Base-by-base conservation (phyloP, 1,284 basidiomycete species). In the Xerocomus tenax region DNA sequence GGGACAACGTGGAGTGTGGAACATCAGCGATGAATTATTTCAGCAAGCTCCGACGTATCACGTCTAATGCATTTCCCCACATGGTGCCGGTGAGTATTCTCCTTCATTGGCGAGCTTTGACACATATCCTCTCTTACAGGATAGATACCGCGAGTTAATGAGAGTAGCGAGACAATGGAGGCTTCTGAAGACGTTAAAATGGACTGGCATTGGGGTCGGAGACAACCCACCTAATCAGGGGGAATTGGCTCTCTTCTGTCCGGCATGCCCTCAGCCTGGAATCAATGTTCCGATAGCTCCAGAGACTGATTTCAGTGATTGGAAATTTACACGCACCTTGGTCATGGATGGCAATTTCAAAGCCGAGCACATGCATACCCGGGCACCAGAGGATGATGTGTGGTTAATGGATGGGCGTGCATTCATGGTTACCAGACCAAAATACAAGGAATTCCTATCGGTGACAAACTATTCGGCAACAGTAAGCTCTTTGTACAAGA, bases 71-170 rank as follows among this genome's bases (percentile, higher is more conserved):
- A 18, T 38, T 38, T 19, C 35, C 35, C 1, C 16, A 38, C n/a
- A 6, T 38, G 18, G 18, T 38, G 3, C 35, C 35, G 5, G 35
- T 38, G 9, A 19, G 35, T 36, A n/a, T n/a, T n/a, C n/a, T n/a
- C n/a, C n/a, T n/a, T n/a, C n/a, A n/a, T n/a, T n/a, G n/a, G n/a
- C n/a, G n/a, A n/a, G n/a, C n/a, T n/a, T n/a, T n/a, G n/a, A n/a
- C n/a, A n/a, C n/a, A n/a, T n/a, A n/a, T n/a, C n/a, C n/a, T n/a
- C n/a, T n/a, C n/a, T n/a, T n/a, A n/a, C n/a, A 36, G 18, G 9
- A 58, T 29, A 5, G 40, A 2, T 57, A 58, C 18, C 3, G 43
- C 10, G 57, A 59, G 8, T 23, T 57, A 1, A 40, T 59, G 8
- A 18, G 42, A n/a, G n/a, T 48, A 2, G 16, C 57, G 1, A 12